Conservation (phyloP, 2,329 filamentous ascomycete genomes). For the Aureobasidium sp. region DNA sequence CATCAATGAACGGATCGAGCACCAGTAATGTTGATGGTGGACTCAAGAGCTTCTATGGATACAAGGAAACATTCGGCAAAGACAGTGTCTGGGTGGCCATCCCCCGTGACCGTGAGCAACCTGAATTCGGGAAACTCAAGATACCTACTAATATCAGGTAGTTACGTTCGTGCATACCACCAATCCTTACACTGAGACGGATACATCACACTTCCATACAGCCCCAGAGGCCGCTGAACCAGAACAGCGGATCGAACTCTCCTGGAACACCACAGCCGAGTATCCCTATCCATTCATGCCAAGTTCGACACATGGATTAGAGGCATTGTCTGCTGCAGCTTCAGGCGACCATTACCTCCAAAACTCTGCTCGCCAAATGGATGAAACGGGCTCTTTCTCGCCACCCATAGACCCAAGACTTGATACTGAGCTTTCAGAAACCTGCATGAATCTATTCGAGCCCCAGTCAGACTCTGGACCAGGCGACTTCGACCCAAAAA, state of each 20-base stretch:
- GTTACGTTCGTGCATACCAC: conserved; percentile 56
- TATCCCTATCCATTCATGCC: background rate
- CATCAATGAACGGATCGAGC: conserved; percentile 52
- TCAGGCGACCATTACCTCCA: conserved; percentile 28
- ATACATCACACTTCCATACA: conserved; percentile 3
- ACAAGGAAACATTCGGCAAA: conserved; percentile 56
- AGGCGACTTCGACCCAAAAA: conserved; percentile 8
- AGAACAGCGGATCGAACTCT: background rate
- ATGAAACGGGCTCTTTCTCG: conserved; percentile 24
- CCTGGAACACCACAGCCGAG: background rate
- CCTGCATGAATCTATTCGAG: background rate
- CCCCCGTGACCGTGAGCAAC: conserved; percentile 45
- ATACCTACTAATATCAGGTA: conserved; percentile 19
- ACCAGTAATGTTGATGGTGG: conserved; percentile 37
- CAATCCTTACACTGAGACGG: conserved; percentile 50
- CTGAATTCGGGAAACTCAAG: background rate
- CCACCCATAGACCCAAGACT: conserved; percentile 38
- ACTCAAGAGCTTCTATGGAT: conserved; percentile 55
- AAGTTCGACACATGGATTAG: conserved; percentile 40
- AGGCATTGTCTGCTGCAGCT: conserved; percentile 47
- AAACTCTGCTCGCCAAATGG: conserved; percentile 16
- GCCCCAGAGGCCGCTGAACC: background rate
- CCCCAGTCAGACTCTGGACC: background rate
- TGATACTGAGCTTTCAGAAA: conserved; percentile 15
- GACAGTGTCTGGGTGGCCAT: conserved; percentile 56